Evolutionary conservation across 768 basidiomycete species (phyloP).

Genomic region (Lactarius hatsudake): DNA sequence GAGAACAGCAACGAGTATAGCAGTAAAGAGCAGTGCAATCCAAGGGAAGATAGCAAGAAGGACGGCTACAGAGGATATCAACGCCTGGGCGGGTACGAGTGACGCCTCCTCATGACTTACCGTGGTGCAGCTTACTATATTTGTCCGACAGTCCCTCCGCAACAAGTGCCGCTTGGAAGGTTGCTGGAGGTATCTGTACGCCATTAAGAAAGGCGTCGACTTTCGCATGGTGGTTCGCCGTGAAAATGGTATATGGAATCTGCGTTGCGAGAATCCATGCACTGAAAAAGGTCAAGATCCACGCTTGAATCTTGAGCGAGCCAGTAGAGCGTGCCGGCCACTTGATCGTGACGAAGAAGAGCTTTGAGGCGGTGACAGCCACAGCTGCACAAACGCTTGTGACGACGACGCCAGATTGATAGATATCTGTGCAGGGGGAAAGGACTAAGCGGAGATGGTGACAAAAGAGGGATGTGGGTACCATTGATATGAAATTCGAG

Average conservation of each 20-base stretch:
- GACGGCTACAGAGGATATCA: conserved; percentile 5
- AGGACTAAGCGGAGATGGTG: conserved; percentile 25
- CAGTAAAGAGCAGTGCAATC: conserved; percentile 9
- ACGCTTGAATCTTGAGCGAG: conserved; percentile 33
- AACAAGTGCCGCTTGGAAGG: conserved; percentile 36
- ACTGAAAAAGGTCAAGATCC: conserved; percentile 42
- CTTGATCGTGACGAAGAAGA: conserved; percentile 32
- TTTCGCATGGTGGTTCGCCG: conserved; percentile 44
- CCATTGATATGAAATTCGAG: conserved; percentile 23
- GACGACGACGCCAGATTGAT: conserved; percentile 25
- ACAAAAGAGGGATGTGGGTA: conserved; percentile 26
- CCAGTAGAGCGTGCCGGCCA: conserved; percentile 17
- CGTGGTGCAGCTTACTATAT: conserved; percentile 15
- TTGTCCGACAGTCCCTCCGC: conserved; percentile 4
- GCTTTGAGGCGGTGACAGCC: conserved; percentile 35
- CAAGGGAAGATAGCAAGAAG: conserved; percentile 23
- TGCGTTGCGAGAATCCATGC: conserved; percentile 49
- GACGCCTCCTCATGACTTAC: neutral
- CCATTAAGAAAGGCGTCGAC: conserved; percentile 43
- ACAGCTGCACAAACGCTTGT: conserved; percentile 32
- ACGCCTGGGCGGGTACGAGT: neutral
- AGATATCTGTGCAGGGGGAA: conserved; percentile 27
- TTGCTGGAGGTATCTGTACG: conserved; percentile 36
- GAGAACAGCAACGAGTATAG: conserved; percentile 8
- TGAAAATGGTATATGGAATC: conserved; percentile 47